Conservation (phyloP, 306 rosid species). For the Inga laurina region DNA sequence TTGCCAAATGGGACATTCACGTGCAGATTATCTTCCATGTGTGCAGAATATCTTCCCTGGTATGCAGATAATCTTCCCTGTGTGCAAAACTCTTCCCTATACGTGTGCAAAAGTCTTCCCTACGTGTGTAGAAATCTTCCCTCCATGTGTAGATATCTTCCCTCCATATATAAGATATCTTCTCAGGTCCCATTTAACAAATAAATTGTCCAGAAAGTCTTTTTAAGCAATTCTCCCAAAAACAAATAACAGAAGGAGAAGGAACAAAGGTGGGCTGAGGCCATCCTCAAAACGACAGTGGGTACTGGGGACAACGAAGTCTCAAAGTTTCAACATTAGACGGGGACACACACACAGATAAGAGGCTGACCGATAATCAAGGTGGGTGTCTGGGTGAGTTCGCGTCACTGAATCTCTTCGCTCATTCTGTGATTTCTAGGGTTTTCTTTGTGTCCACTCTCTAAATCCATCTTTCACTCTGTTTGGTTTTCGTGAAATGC, state of each 20-base stretch:
- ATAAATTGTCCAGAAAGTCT: too few species aligned
- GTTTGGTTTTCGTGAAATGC: background rate
- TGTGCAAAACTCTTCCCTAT: too few species aligned
- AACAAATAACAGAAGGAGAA: background rate
- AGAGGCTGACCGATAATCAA: slow-evolving; percentile 22
- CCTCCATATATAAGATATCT: too few species aligned
- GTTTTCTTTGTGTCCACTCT: slow-evolving; percentile 8
- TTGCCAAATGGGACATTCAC: too few species aligned
- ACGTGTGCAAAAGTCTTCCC: too few species aligned
- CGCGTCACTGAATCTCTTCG: background rate
- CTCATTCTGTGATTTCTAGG: slow-evolving; percentile 1
- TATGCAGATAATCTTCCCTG: too few species aligned
- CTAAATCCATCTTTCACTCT: background rate
- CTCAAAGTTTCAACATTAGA: background rate
- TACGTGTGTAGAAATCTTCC: too few species aligned
- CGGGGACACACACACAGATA: background rate
- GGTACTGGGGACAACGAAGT: background rate
- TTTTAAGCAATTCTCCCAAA: too few species aligned
- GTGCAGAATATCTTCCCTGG: too few species aligned
- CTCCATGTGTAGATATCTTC: too few species aligned
- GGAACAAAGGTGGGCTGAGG: background rate
- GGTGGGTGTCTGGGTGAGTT: slow-evolving; percentile 1
- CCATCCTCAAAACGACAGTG: slow-evolving; percentile 4
- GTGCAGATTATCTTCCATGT: too few species aligned
- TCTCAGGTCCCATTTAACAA: too few species aligned